Percentiles rank a stretch among this genome's conserved stretches.
Conservation (phyloP, 805 yeast genomes). For the Candida caryicola region DNA sequence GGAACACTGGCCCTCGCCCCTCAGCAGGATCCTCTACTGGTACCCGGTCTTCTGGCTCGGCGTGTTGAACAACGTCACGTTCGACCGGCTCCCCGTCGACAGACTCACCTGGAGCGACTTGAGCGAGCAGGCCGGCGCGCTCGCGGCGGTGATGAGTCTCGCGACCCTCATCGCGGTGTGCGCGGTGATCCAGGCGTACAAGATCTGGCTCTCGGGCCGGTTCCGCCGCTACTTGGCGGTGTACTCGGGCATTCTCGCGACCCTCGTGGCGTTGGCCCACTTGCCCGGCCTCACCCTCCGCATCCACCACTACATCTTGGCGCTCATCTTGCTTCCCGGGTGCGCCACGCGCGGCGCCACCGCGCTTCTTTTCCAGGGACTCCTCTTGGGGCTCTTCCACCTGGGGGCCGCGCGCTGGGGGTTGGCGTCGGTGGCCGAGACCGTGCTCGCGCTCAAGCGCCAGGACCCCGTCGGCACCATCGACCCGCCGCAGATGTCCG, state of each 20-base stretch:
- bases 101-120: conserved; percentile 72
- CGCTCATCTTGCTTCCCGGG: conserved; percentile 76
- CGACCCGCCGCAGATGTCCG: conserved; percentile 49
- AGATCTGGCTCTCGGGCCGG: conserved; percentile 75
- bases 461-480: conserved; percentile 65
- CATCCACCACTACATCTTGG: conserved; percentile 77
- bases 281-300: conserved; percentile 72
- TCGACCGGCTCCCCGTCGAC: conserved; percentile 86
- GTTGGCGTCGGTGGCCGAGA: conserved; percentile 83
- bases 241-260: conserved; percentile 47
- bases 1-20: conserved; percentile 27
- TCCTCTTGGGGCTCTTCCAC: conserved; percentile 72
- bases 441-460: conserved; percentile 60
- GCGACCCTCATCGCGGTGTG: conserved; percentile 45
- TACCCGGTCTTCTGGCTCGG: conserved; percentile 84
- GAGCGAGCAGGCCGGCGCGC: conserved; percentile 72
- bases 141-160: conserved; percentile 57
- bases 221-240: conserved; percentile 56
- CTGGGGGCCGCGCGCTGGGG: conserved; percentile 95
- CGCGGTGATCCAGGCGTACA: conserved; percentile 69
- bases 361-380: conserved; percentile 78
- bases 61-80: conserved; percentile 77
- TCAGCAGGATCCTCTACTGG: conserved; percentile 57
- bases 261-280: conserved; percentile 42
- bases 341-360: conserved; percentile 71